These are phyloP conservation scores for Borealophlyctis nickersoniae DNA, from an alignment of 192 early-diverging fungal species.

Conservation along the genomic window DNA sequence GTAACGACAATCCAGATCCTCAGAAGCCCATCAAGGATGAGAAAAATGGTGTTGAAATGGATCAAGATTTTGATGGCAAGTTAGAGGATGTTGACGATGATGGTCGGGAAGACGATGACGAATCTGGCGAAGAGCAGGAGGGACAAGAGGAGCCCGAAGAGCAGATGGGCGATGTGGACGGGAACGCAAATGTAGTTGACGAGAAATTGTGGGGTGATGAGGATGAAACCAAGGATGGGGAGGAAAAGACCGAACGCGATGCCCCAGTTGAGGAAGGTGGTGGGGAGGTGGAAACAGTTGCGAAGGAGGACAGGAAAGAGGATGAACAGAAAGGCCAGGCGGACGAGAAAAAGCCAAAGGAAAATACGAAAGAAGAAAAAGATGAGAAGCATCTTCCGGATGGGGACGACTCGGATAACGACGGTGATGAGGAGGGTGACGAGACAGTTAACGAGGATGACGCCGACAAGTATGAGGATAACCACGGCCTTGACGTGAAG, in stretches of 20 bases:
- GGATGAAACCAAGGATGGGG: constrained; percentile 59
- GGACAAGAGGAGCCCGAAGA: constrained; percentile 77
- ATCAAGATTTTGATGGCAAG: constrained; percentile 90
- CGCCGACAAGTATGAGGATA: constrained; percentile 48
- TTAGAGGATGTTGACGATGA: constrained; percentile 78
- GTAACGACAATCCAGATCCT: constrained; percentile 34
- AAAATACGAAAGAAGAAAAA: constrained; percentile 38
- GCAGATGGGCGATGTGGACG: constrained; percentile 88
- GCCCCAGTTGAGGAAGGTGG: constrained; percentile 45
- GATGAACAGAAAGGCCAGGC: constrained; percentile 42
- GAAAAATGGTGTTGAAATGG: constrained; percentile 93
- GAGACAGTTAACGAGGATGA: constrained; percentile 45
- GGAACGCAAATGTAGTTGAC: constrained; percentile 83
- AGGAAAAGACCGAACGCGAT: constrained; percentile 68
- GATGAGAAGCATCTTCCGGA: constrained; percentile 33
- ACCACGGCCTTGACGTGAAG: constrained; percentile 43
- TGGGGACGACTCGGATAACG: constrained; percentile 46
- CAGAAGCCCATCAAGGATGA: constrained; percentile 69
- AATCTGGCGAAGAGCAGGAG: constrained; percentile 70
- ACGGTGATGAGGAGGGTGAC: constrained; percentile 44
- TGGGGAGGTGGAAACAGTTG: constrained; percentile 52
- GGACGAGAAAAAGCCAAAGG: constrained; percentile 41
- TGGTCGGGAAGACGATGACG: constrained; percentile 65
- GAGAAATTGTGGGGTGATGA: constrained; percentile 98
- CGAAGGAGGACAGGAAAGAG: constrained; percentile 50